A percentile compares a stretch with the other conserved stretches of the same genome.
Conservation (phyloP, 495 filamentous ascomycete species). For the Xylaria grammica region DNA sequence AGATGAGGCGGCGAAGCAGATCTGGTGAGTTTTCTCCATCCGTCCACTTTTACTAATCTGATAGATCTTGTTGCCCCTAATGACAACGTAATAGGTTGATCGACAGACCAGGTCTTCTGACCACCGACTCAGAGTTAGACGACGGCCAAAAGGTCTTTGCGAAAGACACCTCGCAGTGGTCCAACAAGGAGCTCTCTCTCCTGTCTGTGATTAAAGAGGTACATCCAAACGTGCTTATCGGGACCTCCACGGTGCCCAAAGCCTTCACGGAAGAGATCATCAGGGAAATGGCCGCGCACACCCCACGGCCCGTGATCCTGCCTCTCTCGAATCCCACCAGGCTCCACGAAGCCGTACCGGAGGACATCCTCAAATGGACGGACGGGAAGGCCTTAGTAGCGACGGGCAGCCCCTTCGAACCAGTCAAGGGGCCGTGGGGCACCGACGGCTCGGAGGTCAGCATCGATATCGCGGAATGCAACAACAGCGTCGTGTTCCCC, state of each 20-base stretch:
- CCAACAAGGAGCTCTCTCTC: conserved; percentile 61
- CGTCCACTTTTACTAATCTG: neutral
- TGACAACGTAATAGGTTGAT: conserved; percentile 64
- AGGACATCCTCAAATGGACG: conserved; percentile 81
- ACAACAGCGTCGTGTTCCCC: conserved; percentile 87
- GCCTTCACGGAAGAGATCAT: conserved; percentile 78
- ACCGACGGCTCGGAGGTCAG: conserved; percentile 60
- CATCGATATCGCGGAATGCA: conserved; percentile 81
- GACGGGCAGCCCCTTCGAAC: conserved; percentile 82
- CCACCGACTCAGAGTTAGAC: conserved; percentile 60
- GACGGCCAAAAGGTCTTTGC: conserved; percentile 71
- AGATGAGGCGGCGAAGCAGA: conserved; percentile 77
- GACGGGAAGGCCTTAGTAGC: conserved; percentile 79
- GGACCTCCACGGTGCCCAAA: conserved; percentile 81
- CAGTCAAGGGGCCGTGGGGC: conserved; percentile 67
- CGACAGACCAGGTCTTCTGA: conserved; percentile 83
- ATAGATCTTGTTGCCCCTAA: neutral
- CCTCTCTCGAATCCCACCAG: conserved; percentile 87
- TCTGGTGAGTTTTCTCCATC: conserved; percentile 63
- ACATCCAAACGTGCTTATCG: conserved; percentile 81
- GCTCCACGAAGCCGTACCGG: conserved; percentile 80
- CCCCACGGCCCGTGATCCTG: conserved; percentile 78
- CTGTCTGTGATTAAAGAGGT: conserved; percentile 70
- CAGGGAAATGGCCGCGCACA: conserved; percentile 78
- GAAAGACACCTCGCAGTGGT: conserved; percentile 68